These are phyloP conservation scores for Saccharomycopsis fermentans DNA, from an alignment of 805 yeast species.

Conservation along the genomic window DNA sequence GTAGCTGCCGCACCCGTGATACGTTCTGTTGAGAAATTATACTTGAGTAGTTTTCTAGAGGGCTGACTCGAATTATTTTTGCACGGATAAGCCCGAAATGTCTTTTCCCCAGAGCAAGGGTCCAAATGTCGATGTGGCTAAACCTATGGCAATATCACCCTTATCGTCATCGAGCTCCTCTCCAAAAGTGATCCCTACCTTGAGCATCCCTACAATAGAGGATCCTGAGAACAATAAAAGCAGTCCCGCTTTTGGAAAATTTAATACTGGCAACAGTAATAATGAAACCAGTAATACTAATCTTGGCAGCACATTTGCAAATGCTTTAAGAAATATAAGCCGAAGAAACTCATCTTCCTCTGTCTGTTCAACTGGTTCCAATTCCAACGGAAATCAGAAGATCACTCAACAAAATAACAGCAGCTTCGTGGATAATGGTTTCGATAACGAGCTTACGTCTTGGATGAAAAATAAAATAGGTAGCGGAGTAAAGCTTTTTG, in stretches of 20 bases:
- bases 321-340: neutral
- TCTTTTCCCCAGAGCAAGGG: neutral
- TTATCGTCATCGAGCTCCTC: neutral
- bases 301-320: neutral
- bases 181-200: neutral
- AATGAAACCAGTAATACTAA: neutral
- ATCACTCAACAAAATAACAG: neutral
- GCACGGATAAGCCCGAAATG: neutral
- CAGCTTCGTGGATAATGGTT: neutral
- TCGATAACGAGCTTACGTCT: neutral
- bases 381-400: neutral
- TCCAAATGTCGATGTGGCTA: neutral
- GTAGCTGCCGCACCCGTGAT: too few relatives aligned
- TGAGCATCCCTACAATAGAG: slow-evolving; percentile 6
- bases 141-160: neutral
- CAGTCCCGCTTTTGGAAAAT: neutral
- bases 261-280: neutral
- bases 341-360: neutral
- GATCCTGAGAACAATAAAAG: neutral
- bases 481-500: neutral
- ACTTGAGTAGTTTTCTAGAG: too few relatives aligned
- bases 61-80: too few relatives aligned
- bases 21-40: too few relatives aligned
- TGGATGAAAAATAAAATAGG: neutral
- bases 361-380: neutral